Evolutionary conservation across 345 rosid species (phyloP).

Genomic region (Noccaea caerulescens): DNA sequence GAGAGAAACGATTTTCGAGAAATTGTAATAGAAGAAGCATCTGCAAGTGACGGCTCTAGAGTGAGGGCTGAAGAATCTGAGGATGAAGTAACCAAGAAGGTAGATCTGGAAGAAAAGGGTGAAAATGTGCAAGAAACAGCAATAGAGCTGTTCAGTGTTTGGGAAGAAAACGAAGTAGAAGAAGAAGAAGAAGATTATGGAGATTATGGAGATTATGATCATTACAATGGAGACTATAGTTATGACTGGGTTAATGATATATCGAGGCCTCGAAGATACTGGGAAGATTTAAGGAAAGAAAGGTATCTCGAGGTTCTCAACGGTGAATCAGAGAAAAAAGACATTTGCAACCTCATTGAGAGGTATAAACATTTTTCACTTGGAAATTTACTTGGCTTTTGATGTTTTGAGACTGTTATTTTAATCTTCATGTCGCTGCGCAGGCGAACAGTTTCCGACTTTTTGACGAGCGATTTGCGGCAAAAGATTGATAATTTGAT

Average conservation of each 20-base stretch:
- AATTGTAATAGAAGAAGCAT: neutral
- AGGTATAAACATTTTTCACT: conserved; percentile 47
- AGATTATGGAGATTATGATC: neutral
- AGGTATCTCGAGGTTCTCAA: conserved; percentile 76
- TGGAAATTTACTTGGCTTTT: neutral
- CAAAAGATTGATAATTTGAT: conserved; percentile 73
- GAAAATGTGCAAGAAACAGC: conserved; percentile 21
- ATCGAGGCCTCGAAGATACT: conserved; percentile 81
- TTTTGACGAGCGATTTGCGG: conserved; percentile 68
- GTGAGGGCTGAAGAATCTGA: neutral
- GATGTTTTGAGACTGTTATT: neutral
- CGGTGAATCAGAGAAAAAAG: conserved; percentile 56
- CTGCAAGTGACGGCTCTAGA: neutral
- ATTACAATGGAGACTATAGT: too few species aligned
- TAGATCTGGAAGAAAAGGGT: neutral
- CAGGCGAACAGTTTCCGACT: conserved; percentile 81
- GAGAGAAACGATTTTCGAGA: conserved; percentile 14
- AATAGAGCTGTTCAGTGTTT: conserved; percentile 36
- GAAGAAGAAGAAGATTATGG: conserved; percentile 39
- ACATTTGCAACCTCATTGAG: conserved; percentile 69
- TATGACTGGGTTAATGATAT: conserved; percentile 70
- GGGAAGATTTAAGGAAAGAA: conserved; percentile 74
- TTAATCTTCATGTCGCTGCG: neutral
- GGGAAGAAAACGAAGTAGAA: conserved; percentile 54
- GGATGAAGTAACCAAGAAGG: conserved; percentile 14